Percentiles rank a stretch among this genome's conserved stretches.
These are phyloP conservation scores for Mortierella antarctica DNA, from an alignment of 192 early-diverging fungal genomes.

Conservation along the genomic window DNA sequence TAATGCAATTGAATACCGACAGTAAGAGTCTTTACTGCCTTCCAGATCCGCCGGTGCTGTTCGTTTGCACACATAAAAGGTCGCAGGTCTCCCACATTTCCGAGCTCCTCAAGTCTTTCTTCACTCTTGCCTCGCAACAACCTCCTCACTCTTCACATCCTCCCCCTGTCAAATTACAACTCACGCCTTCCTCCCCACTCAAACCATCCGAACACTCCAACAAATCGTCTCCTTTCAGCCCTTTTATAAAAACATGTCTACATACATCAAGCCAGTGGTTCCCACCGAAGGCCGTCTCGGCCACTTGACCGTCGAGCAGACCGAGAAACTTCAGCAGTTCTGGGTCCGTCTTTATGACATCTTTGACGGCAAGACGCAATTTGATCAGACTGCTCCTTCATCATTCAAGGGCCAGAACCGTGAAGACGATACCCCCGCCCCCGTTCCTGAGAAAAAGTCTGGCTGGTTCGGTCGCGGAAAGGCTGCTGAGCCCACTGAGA, in stretches of 20 bases:
- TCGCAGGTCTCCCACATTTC: not conserved
- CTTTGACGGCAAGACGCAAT: constrained; percentile 54
- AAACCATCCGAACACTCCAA: not conserved
- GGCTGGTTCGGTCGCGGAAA: constrained; percentile 51
- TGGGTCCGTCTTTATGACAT: constrained; percentile 55
- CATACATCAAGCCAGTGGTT: constrained; percentile 44
- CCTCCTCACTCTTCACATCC: not conserved
- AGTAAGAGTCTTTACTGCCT: not conserved
- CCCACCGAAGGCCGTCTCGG: constrained; percentile 52
- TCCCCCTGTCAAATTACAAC: constrained; percentile 22
- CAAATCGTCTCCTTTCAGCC: not conserved
- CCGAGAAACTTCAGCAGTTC: constrained; percentile 55
- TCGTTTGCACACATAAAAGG: not conserved
- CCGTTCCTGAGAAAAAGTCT: constrained; percentile 36
- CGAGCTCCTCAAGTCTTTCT: constrained; percentile 29
- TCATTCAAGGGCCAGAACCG: constrained; percentile 53
- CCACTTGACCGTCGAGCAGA: constrained; percentile 58
- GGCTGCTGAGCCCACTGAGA: constrained; percentile 8
- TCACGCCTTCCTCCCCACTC: constrained; percentile 12
- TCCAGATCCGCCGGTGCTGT: not conserved
- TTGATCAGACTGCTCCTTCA: constrained; percentile 50
- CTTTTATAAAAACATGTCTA: constrained; percentile 26
- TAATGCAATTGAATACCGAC: too few relatives aligned
- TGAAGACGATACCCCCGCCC: constrained; percentile 30
- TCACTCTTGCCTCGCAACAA: constrained; percentile 7